phyloP scores from a whole-genome alignment of 2,329 filamentous ascomycete species.

The Fusarium albidum region DNA sequence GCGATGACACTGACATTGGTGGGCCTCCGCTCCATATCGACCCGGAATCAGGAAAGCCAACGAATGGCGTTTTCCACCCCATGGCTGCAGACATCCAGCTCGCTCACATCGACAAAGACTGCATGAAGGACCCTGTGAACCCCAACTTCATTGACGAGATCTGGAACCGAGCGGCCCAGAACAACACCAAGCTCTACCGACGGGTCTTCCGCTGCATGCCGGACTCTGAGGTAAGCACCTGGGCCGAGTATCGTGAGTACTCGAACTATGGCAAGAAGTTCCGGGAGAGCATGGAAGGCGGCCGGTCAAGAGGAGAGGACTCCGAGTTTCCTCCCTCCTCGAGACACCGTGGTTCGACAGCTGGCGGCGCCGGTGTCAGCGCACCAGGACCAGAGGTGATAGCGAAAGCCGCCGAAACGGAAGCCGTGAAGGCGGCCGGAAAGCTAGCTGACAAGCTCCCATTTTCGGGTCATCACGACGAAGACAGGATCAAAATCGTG shows the following conservation, averaged over 20 bases:
- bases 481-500: slow-evolving; percentile 44
- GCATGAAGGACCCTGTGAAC: slow-evolving; percentile 90
- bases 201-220: slow-evolving; percentile 97
- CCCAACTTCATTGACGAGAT: slow-evolving; percentile 85
- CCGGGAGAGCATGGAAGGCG: slow-evolving; percentile 70
- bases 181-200: slow-evolving; percentile 95
- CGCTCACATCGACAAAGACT: slow-evolving; percentile 83
- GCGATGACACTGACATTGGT: slow-evolving; percentile 84
- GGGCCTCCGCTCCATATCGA: slow-evolving; percentile 71
- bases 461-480: slow-evolving; percentile 28
- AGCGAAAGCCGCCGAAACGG: slow-evolving; percentile 44
- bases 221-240: slow-evolving; percentile 91
- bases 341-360: slow-evolving; percentile 42
- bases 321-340: slow-evolving; percentile 53
- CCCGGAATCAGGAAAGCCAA: slow-evolving; percentile 57
- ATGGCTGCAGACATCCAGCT: slow-evolving; percentile 73
- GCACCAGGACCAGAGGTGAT: slow-evolving; percentile 52
- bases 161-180: slow-evolving; percentile 87
- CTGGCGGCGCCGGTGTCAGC: slow-evolving; percentile 52
- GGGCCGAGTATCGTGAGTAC: slow-evolving; percentile 92
- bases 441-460: slow-evolving; percentile 40
- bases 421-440: slow-evolving; percentile 46
- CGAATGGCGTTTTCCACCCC: slow-evolving; percentile 56
- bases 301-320: slow-evolving; percentile 57
- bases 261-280: slow-evolving; percentile 81